Percentiles rank a stretch among this genome's conserved stretches.
Conservation (phyloP, 805 yeast species). For the Kockiozyma suomiensis region DNA sequence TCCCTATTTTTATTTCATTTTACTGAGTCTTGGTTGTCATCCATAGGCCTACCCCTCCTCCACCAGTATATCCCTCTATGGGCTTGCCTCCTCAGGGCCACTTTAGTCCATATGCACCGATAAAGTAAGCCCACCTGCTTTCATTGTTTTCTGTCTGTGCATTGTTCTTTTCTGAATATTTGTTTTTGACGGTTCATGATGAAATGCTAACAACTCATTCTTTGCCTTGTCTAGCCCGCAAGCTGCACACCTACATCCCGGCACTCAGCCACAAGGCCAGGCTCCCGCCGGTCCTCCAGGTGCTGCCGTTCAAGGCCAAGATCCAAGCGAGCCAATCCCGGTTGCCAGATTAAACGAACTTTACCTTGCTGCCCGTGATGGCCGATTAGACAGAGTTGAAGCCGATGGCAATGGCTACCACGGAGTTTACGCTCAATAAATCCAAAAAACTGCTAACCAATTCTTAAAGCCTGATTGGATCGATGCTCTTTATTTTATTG, state of each 20-base stretch:
- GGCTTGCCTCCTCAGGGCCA: slow-evolving; percentile 42
- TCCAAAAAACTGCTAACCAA: no score
- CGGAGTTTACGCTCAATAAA: slow-evolving; percentile 47
- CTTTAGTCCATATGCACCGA: slow-evolving; percentile 43
- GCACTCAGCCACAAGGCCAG: slow-evolving; percentile 24
- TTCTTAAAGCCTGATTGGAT: no score
- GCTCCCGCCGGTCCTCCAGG: slow-evolving; percentile 31
- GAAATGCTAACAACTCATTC: slow-evolving; percentile 4
- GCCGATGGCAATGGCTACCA: slow-evolving; percentile 50
- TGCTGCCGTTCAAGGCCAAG: slow-evolving; percentile 34
- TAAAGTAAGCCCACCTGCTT: slow-evolving; percentile 31
- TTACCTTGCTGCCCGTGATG: slow-evolving; percentile 59
- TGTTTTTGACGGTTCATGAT: slow-evolving; percentile 4
- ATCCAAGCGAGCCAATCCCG: slow-evolving; percentile 45
- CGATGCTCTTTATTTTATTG: neutral
- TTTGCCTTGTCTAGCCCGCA: slow-evolving; percentile 26
- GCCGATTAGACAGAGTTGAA: slow-evolving; percentile 57
- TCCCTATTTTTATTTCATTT: slow-evolving; percentile 10
- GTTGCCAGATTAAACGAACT: slow-evolving; percentile 54
- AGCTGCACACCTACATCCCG: slow-evolving; percentile 31
- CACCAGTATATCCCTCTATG: slow-evolving; percentile 42
- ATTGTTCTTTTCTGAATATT: neutral
- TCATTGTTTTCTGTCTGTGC: slow-evolving; percentile 11
- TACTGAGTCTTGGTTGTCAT: slow-evolving; percentile 30
- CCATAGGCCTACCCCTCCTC: slow-evolving; percentile 42